These are phyloP conservation scores for Boletales sp. DNA, from an alignment of 768 basidiomycete species.

Conservation along the genomic window DNA sequence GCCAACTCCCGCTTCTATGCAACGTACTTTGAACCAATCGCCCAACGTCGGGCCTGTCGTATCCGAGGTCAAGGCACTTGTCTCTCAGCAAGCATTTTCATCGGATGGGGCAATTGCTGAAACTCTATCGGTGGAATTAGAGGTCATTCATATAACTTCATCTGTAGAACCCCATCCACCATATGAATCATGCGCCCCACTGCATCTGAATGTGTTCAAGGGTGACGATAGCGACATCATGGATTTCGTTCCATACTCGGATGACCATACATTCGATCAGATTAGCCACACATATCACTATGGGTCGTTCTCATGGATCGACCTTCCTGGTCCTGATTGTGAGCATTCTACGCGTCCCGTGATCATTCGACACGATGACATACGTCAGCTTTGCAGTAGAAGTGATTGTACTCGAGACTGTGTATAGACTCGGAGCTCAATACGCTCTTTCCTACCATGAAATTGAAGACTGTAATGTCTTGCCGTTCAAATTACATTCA, in stretches of 20 bases:
- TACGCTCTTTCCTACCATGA: slow-evolving; percentile 37
- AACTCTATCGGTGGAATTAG: slow-evolving; percentile 9
- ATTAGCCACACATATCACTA: slow-evolving; percentile 40
- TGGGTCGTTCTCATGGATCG: slow-evolving; percentile 50
- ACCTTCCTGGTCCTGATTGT: slow-evolving; percentile 39
- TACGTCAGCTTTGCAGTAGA: slow-evolving; percentile 36
- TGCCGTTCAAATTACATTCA: slow-evolving; percentile 39
- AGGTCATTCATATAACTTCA: slow-evolving; percentile 9
- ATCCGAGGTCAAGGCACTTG: background rate
- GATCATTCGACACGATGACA: slow-evolving; percentile 17
- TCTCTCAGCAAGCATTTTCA: slow-evolving; percentile 15
- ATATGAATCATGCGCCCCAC: slow-evolving; percentile 59
- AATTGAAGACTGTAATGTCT: slow-evolving; percentile 47
- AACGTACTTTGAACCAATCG: background rate
- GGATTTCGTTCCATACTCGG: slow-evolving; percentile 60
- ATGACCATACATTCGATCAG: slow-evolving; percentile 53
- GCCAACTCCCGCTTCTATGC: background rate
- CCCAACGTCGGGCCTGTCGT: background rate
- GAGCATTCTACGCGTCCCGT: slow-evolving; percentile 12
- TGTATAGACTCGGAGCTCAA: slow-evolving; percentile 38
- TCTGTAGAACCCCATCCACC: slow-evolving; percentile 30
- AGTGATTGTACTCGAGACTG: slow-evolving; percentile 47
- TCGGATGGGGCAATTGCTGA: slow-evolving; percentile 10
- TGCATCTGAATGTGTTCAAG: slow-evolving; percentile 41
- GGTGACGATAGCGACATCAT: slow-evolving; percentile 59